Base-by-base conservation (phyloP, 371 early-diverging fungal species). In the Actinomortierella wolfii region DNA sequence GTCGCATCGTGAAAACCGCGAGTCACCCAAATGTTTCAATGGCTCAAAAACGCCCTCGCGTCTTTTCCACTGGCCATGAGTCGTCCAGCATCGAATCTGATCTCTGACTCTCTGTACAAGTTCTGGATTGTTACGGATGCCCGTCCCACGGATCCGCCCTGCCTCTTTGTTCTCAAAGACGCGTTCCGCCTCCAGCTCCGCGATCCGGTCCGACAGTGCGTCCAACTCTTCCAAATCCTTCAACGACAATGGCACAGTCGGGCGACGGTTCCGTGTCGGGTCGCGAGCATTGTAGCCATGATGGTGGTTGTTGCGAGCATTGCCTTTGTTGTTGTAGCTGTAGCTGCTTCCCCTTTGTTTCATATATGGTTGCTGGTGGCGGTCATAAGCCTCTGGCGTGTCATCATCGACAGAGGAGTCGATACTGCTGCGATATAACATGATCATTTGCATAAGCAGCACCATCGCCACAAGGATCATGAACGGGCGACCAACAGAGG, bases 61-160 rank as follows among this genome's bases (percentile, higher is more conserved):
- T 46, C 73, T 59, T 23, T 51, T 39, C 73, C 73, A 71, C 8
- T 55, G 54, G 5, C 73, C 73, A 43, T 62, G 63, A 1, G 66
- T 65, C 3, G 73, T 66, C 73, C 73, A 71, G 46, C 73, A 71
- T 0, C 45, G 51, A 56, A 71, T 71, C 47, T 71, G 73, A 11
- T 71, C 66, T 18, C 73, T 57, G 24, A 66, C 49, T 6, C 54
- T 54, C 28, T 52, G 28, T 11, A 66, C 73, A 7, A 65, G 41
- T 13, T 15, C 21, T 1, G 66, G 60, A 26, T 71, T 21, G 45
- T 43, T 53, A 20, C 43, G 65, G 50, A 71, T 62, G 14, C 3
- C 2, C 11, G 63, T 62, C 7, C 73, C 73, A 28, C 59, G 66
- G 25, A 71, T 65, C 3, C 51, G 54, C 21, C 65, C 65, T 0